Evolutionary conservation across 768 basidiomycete species (phyloP).

Genomic region (Auricularia sp.): DNA sequence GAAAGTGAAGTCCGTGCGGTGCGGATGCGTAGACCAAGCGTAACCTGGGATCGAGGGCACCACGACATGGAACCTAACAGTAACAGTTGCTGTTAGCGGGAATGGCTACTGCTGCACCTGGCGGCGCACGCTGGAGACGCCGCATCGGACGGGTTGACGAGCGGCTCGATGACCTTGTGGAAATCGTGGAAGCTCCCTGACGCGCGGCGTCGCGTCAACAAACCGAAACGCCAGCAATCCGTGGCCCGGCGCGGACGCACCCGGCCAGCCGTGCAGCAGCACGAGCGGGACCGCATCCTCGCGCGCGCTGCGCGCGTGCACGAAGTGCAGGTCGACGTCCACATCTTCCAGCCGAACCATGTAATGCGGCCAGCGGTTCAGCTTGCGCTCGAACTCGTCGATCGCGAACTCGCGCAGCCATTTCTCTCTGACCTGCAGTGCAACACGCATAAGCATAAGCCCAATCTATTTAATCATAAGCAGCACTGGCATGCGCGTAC

Average conservation of each 20-base stretch:
- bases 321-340: constrained; percentile 10
- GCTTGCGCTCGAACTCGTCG: neutral
- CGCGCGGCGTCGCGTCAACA: neutral
- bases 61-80: constrained; percentile 10
- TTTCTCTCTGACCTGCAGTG: neutral
- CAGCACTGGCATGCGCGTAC: neutral
- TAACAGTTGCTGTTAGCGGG: too few relatives aligned
- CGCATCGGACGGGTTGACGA: constrained; percentile 6
- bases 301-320: constrained; percentile 7
- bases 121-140: neutral
- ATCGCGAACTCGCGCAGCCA: neutral
- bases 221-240: neutral
- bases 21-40: constrained; percentile 10
- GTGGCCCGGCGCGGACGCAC: neutral
- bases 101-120: too few relatives aligned
- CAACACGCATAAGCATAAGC: too few relatives aligned
- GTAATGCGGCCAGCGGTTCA: constrained; percentile 9
- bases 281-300: constrained; percentile 9
- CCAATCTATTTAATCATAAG: neutral
- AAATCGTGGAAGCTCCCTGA: constrained; percentile 14
- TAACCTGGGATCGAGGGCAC: constrained; percentile 11
- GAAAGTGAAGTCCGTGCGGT: constrained; percentile 6
- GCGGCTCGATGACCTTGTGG: constrained; percentile 12
- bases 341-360: constrained; percentile 7
- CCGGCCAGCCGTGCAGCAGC: constrained; percentile 12